phyloP scores from a whole-genome alignment of 2,329 filamentous ascomycete genomes.

The Nigrograna mackinnonii region DNA sequence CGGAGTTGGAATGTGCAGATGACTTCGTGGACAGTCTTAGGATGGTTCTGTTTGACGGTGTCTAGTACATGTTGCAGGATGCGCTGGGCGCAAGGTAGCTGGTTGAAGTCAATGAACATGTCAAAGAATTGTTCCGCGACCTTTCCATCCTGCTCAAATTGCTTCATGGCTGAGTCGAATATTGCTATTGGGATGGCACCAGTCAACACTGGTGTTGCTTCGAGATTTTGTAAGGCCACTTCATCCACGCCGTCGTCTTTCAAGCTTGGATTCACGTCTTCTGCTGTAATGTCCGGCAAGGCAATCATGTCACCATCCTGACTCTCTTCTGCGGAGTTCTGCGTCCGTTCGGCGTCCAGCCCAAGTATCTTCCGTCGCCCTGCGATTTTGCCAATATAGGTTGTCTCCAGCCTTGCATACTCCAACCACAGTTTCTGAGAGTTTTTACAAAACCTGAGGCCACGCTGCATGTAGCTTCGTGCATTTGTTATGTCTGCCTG shows the following conservation, averaged over 20 bases:
- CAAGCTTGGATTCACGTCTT: slow-evolving; percentile 62
- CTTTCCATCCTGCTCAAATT: slow-evolving; percentile 68
- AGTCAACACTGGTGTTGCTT: slow-evolving; percentile 77
- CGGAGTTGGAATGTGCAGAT: slow-evolving; percentile 74
- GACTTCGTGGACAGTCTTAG: slow-evolving; percentile 60
- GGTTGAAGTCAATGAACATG: slow-evolving; percentile 72
- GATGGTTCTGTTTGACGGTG: slow-evolving; percentile 62
- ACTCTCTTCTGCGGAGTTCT: slow-evolving; percentile 48
- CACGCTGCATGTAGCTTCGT: slow-evolving; percentile 83
- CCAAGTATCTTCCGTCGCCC: slow-evolving; percentile 71
- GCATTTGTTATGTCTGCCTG: slow-evolving; percentile 88
- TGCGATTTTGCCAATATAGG: slow-evolving; percentile 83
- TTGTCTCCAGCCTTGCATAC: slow-evolving; percentile 89
- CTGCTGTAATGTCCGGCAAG: slow-evolving; percentile 62
- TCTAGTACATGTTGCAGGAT: slow-evolving; percentile 76
- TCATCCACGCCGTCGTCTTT: slow-evolving; percentile 55
- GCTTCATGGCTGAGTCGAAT: slow-evolving; percentile 82
- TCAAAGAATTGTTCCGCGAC: slow-evolving; percentile 79
- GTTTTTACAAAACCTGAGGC: slow-evolving; percentile 83
- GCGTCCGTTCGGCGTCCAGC: slow-evolving; percentile 54
- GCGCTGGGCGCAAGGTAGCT: slow-evolving; percentile 65
- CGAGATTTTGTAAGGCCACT: slow-evolving; percentile 65
- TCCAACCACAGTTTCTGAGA: slow-evolving; percentile 81
- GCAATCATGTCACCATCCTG: slow-evolving; percentile 61
- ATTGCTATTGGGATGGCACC: slow-evolving; percentile 94